These are phyloP conservation scores for Fusarium ramigenum DNA, from an alignment of 2,329 filamentous ascomycete species.

Conservation along the genomic window DNA sequence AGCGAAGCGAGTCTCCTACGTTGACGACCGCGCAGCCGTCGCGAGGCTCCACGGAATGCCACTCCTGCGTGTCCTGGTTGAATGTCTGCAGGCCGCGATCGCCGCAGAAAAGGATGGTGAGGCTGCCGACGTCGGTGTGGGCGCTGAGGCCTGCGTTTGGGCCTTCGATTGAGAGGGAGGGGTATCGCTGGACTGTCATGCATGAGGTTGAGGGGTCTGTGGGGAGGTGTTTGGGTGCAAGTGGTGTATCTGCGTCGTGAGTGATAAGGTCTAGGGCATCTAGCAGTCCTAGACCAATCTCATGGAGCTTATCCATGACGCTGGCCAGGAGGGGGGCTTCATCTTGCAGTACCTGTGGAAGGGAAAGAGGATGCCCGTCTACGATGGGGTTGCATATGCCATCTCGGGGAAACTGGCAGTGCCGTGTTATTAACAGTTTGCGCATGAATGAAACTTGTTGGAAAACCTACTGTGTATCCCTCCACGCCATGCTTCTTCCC, in stretches of 20 bases:
- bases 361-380: neutral
- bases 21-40: neutral
- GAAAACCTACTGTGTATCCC: neutral
- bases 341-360: neutral
- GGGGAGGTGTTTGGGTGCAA: neutral
- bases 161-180: neutral
- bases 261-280: neutral
- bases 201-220: neutral
- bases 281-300: neutral
- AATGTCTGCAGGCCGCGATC: neutral
- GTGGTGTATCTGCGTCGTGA: neutral
- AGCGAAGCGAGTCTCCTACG: neutral
- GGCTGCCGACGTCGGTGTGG: neutral
- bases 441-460: rapidly evolving
- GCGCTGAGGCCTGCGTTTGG: neutral
- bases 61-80: neutral
- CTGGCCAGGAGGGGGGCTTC: neutral
- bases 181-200: neutral
- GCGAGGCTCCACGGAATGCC: neutral
- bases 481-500: neutral
- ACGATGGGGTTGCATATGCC: neutral
- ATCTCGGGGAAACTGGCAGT: neutral
- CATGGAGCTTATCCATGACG: neutral
- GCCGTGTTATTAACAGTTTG: neutral
- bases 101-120: neutral